Evolutionary conservation across 2,329 filamentous ascomycete species (phyloP).

Genomic region (Trichoderma koningiopsis): DNA sequence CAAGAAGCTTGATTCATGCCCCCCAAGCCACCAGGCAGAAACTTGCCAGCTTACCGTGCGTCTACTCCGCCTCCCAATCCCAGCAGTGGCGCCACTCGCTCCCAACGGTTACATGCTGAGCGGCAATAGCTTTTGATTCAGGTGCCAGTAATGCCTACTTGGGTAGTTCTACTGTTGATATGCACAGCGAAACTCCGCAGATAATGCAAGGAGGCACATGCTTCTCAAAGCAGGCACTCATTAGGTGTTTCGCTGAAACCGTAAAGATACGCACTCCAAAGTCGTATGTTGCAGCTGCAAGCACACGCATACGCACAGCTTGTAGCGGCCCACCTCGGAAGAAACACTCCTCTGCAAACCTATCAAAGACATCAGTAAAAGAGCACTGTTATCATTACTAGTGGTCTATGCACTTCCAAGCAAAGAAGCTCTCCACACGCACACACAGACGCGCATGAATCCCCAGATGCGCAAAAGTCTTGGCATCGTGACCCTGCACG

Average conservation of each 20-base stretch:
- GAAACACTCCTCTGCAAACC: neutral
- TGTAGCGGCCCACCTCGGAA: neutral
- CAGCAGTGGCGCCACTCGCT: neutral
- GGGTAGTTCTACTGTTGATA: neutral
- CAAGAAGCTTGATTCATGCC: neutral
- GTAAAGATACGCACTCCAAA: neutral
- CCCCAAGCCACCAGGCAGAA: neutral
- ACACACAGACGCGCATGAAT: neutral
- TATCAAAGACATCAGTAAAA: neutral
- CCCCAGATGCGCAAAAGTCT: neutral
- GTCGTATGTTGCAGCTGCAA: neutral
- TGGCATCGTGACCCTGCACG: slow-evolving; percentile 13
- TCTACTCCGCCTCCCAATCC: neutral
- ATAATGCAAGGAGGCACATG: neutral
- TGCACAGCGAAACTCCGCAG: neutral
- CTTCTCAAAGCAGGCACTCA: neutral
- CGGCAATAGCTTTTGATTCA: neutral
- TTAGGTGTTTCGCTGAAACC: neutral
- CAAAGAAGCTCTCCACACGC: neutral
- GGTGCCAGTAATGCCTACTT: neutral
- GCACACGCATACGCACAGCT: neutral
- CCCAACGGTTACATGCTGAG: neutral
- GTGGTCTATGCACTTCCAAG: neutral
- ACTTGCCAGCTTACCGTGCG: neutral
- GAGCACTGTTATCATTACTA: neutral